phyloP scores from a whole-genome alignment of 495 filamentous ascomycete species.

The Penicillium atrosanguineum region DNA sequence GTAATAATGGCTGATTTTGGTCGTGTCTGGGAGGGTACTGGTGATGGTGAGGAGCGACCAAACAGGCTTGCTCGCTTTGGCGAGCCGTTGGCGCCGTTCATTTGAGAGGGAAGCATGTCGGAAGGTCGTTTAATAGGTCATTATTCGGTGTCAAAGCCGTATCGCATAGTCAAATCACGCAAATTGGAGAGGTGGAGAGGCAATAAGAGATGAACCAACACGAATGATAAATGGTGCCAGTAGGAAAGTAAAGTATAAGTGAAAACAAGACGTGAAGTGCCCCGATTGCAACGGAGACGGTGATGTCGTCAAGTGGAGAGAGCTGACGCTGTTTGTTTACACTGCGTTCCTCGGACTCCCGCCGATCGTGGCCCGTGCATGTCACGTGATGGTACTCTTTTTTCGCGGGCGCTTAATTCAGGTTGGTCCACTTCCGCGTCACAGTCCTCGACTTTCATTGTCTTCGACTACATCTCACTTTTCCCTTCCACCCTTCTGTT shows the following conservation, averaged over 20 bases:
- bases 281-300: slow-evolving; percentile 1
- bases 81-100: slow-evolving; percentile 46
- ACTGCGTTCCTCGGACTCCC: slow-evolving; percentile 38
- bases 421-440: not conserved
- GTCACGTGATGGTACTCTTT: slow-evolving; percentile 31
- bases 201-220: slow-evolving; percentile 2
- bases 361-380: slow-evolving; percentile 34
- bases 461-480: not conserved
- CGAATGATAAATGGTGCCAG: slow-evolving; percentile 6
- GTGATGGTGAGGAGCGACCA: slow-evolving; percentile 57
- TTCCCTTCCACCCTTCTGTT: not conserved
- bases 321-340: slow-evolving; percentile 42
- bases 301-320: slow-evolving; percentile 21
- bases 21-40: slow-evolving; percentile 49
- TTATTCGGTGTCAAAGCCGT: slow-evolving; percentile 22
- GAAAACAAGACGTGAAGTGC: not conserved
- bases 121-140: slow-evolving; percentile 30
- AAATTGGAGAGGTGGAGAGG: not conserved
- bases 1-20: slow-evolving; percentile 73
- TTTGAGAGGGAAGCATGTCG: slow-evolving; percentile 45
- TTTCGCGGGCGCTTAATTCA: slow-evolving; percentile 19
- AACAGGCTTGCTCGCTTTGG: slow-evolving; percentile 77
- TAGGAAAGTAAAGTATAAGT: slow-evolving; percentile 3
- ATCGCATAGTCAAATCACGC: slow-evolving; percentile 16
- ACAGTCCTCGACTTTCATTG: not conserved